Evolutionary conservation across 495 filamentous ascomycete genomes (phyloP), one percentile per base, ranked within the genome.

Genomic region (Podospora anserina): DNA sequence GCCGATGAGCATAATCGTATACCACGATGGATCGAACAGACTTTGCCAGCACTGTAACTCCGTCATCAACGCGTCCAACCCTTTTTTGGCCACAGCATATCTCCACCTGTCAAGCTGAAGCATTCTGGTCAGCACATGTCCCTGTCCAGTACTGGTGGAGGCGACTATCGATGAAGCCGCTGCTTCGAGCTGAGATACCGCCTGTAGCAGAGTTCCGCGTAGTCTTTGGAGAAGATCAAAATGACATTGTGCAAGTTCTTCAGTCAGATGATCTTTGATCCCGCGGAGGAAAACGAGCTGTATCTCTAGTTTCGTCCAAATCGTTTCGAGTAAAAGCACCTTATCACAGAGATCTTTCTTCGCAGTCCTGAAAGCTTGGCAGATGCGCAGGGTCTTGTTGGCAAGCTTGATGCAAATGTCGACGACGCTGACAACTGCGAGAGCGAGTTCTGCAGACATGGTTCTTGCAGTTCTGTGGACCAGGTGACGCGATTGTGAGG

Each of bases 241-340:
- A 32, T 44, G 61, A 5, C 30, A 32, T 49, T 63, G 61, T 49
- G 30, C 28, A 13, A 63, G 30, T 13, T 61, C 59, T 13, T 28
- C 23, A 20, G 19, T 62, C 30, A 62, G 60, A 32, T 62, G 60
- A n/a, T 34, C 60, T 30, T 62, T 62, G 26, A 62, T 62, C 60
- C 26, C 32, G 5, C 30, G 23, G 7, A 62, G 23, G 15, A 62
- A n/a, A 30, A 4, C 27, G 5, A 62, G 60, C 30, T 62, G 60
- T 2, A 1, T 30, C 18, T 62, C 60, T 4, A 62, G 23, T 26
- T 62, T 62, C 23, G 27, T 62, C 60, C 60, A 62, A 28, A 62
- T 18, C 0, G 23, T 62, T 32, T 62, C 60, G 18, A 62, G 60
- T 27, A 30, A 26, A 2, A 62, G 23, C 1, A 62, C 60, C 23